A percentile compares a stretch with the other conserved stretches of the same genome.
Evolutionary conservation across 2,329 filamentous ascomycete genomes (phyloP).

Genomic region (Stachybotrys echinatus): DNA sequence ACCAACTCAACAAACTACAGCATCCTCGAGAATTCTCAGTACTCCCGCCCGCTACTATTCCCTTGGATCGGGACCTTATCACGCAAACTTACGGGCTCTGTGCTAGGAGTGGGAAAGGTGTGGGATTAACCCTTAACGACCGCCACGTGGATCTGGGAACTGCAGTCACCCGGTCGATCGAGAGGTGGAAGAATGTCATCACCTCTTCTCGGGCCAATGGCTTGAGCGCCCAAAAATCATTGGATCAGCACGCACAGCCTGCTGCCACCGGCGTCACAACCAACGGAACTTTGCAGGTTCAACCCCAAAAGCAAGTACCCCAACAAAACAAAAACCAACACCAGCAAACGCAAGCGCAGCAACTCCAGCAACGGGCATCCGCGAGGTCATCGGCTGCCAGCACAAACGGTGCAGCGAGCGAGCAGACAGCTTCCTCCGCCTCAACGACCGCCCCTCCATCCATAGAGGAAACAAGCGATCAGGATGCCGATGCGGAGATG

Average conservation of each 20-base stretch:
- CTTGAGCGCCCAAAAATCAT: conserved; percentile 43
- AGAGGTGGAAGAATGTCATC: conserved; percentile 58
- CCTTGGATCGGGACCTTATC: conserved; percentile 44
- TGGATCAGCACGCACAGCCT: conserved; percentile 31
- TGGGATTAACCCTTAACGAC: conserved; percentile 47
- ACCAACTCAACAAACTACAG: conserved; percentile 52
- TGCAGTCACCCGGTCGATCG: conserved; percentile 49
- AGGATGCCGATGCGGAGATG: conserved; percentile 45
- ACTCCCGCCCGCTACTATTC: conserved; percentile 44
- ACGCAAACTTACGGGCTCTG: conserved; percentile 37
- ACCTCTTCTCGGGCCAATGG: conserved; percentile 42
- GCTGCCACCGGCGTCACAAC: conserved; percentile 12
- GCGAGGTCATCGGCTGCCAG: conserved; percentile 19
- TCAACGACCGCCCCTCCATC: conserved; percentile 31
- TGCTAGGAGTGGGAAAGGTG: conserved; percentile 28
- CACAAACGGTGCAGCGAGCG: conserved; percentile 25
- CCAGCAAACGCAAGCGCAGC: conserved; percentile 7
- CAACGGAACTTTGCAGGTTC: conserved; percentile 12
- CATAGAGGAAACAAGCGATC: conserved; percentile 41
- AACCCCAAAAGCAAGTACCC: conserved; percentile 13
- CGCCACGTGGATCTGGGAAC: conserved; percentile 46
- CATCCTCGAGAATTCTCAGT: conserved; percentile 56
- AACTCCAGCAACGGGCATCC: conserved; percentile 20
- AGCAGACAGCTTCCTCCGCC: conserved; percentile 23
- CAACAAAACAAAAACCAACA: conserved; percentile 16